These are phyloP conservation scores for Penicillium occitanis DNA, from an alignment of 2,329 filamentous ascomycete genomes.

Conservation along the genomic window DNA sequence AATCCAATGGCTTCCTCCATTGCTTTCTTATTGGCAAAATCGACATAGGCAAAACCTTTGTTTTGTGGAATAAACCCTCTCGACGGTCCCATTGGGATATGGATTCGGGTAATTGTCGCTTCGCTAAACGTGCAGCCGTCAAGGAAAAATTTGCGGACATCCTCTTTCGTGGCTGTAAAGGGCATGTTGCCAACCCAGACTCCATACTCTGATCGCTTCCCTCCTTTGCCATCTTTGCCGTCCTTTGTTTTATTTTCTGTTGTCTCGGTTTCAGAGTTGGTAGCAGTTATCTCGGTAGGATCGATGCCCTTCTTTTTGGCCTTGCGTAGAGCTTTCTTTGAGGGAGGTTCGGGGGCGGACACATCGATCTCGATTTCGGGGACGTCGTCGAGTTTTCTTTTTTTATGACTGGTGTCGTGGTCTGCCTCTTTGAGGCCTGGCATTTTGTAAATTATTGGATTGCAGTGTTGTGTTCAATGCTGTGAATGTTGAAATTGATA, in stretches of 20 bases:
- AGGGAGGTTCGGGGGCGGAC: conserved; percentile 84
- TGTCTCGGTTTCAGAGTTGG: conserved; percentile 42
- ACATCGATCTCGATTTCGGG: conserved; percentile 85
- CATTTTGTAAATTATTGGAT: conserved; percentile 27
- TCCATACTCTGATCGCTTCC: conserved; percentile 69
- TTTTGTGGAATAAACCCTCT: conserved; percentile 63
- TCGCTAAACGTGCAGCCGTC: conserved; percentile 65
- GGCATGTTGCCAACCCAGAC: conserved; percentile 96
- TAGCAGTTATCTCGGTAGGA: conserved; percentile 19
- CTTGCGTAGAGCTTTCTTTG: conserved; percentile 86
- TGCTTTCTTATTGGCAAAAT: conserved; percentile 70
- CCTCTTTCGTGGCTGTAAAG: conserved; percentile 73
- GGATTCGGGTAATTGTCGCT: conserved; percentile 76
- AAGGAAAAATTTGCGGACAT: conserved; percentile 77
- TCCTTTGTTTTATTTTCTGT: conserved; percentile 24
- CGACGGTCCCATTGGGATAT: conserved; percentile 65
- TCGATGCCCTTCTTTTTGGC: conserved; percentile 67
- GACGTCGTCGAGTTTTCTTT: conserved; percentile 65
- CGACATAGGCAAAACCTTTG: conserved; percentile 94
- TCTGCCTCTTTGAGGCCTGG: conserved; percentile 28
- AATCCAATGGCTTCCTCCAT: conserved; percentile 77
- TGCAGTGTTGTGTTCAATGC: not conserved
- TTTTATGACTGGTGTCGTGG: conserved; percentile 48
- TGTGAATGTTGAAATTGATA: not conserved
- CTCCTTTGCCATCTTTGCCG: conserved; percentile 33